phyloP scores from a whole-genome alignment of 441 rosid genomes.

The Erysimum cheiri region DNA sequence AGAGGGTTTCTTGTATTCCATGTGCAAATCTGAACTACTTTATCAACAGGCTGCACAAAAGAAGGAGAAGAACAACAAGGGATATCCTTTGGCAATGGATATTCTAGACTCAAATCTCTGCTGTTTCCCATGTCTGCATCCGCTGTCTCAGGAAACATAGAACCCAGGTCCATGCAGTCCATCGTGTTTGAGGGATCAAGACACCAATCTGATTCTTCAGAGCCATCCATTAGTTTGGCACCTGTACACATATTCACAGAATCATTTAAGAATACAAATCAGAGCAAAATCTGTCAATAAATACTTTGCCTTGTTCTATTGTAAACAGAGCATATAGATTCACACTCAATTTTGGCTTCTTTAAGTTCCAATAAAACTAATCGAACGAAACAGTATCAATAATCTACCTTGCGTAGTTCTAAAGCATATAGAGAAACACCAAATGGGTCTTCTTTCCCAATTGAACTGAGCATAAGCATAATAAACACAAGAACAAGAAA shows the following conservation, averaged over 20 bases:
- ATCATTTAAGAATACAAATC: conserved; percentile 1
- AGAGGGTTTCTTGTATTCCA: conserved; percentile 20
- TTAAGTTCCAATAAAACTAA: neutral
- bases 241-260: conserved; percentile 26
- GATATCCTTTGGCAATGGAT: conserved; percentile 19
- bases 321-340: conserved; percentile 2
- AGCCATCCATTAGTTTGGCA: conserved; percentile 26
- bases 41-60: conserved; percentile 15
- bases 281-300: neutral
- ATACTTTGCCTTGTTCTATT: neutral
- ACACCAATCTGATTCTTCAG: conserved; percentile 37
- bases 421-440: conserved; percentile 14
- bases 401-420: neutral
- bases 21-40: conserved; percentile 20
- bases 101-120: conserved; percentile 25
- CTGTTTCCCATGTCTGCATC: neutral
- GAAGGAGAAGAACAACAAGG: conserved; percentile 20
- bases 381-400: neutral
- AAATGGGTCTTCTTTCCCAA: neutral
- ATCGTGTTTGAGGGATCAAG: conserved; percentile 15
- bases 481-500: neutral
- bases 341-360: conserved; percentile 4
- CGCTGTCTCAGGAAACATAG: conserved; percentile 20
- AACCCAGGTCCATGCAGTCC: conserved; percentile 11
- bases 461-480: neutral